These are phyloP conservation scores for Sclerotiophoma versabilis DNA, from an alignment of 2,329 filamentous ascomycete species.

Conservation along the genomic window DNA sequence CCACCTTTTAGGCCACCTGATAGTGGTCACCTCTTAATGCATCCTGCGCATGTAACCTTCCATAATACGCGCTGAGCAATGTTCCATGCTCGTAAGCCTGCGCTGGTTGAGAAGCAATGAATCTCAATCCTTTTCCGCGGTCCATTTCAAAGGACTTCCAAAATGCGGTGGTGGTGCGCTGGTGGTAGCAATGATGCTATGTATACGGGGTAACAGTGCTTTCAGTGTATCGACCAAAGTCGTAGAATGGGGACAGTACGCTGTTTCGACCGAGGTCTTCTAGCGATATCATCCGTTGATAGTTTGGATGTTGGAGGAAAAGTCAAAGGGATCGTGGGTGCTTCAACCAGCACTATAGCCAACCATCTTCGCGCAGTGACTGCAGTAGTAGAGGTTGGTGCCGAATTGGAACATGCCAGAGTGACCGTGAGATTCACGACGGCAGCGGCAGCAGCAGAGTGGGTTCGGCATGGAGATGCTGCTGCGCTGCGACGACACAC, in stretches of 20 bases:
- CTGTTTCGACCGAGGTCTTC: not conserved
- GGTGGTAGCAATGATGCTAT: conserved; percentile 14
- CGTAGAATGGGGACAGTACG: not conserved
- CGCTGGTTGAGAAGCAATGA: not conserved
- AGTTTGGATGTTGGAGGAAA: not conserved
- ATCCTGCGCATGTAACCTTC: not conserved
- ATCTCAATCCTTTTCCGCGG: not conserved
- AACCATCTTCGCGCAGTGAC: conserved; percentile 49
- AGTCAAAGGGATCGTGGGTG: not conserved
- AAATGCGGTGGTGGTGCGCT: conserved; percentile 2
- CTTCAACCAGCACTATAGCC: conserved; percentile 48
- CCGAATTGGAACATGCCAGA: conserved; percentile 47
- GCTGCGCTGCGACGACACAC: conserved; percentile 18
- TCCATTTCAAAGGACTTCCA: not conserved
- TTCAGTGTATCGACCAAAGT: not conserved
- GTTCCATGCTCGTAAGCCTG: not conserved
- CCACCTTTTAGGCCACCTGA: conserved; percentile 1
- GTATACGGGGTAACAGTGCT: not conserved
- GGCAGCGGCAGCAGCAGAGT: conserved; percentile 46
- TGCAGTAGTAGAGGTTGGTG: conserved; percentile 52
- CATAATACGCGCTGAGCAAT: not conserved
- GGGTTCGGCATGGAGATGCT: conserved; percentile 20
- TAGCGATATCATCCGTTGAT: not conserved
- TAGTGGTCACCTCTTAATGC: not conserved
- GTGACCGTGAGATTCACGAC: conserved; percentile 34